phyloP scores from a whole-genome alignment of 2,329 filamentous ascomycete genomes.

The Ascochyta rabiei region DNA sequence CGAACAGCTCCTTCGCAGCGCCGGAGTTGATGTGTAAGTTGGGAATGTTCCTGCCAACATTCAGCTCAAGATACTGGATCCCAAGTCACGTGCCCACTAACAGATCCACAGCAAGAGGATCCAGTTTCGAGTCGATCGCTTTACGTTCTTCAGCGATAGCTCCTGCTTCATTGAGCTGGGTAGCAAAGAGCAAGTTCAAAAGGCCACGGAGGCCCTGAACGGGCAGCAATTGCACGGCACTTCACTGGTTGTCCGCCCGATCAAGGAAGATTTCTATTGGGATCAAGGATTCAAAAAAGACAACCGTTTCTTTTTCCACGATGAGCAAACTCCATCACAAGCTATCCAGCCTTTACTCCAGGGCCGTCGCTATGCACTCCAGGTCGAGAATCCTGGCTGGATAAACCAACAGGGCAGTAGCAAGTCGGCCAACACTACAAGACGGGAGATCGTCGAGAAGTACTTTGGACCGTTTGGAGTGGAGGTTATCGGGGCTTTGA shows the following conservation, averaged over 20 bases:
- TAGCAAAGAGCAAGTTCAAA: conserved; percentile 24
- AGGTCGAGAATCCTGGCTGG: conserved; percentile 30
- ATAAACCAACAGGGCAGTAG: neutral
- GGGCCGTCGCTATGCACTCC: conserved; percentile 26
- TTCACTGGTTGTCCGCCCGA: neutral
- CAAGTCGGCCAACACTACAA: neutral
- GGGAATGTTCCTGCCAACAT: neutral
- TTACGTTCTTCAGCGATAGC: conserved; percentile 21
- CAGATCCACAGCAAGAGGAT: conserved; percentile 21
- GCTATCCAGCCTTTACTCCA: conserved; percentile 25
- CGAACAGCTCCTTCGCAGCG: conserved; percentile 17
- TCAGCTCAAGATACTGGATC: neutral
- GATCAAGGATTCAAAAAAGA: neutral
- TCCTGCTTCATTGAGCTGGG: conserved; percentile 25
- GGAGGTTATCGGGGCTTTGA: conserved; percentile 19
- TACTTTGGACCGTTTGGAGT: conserved; percentile 25
- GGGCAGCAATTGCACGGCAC: neutral
- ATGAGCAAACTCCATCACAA: conserved; percentile 8
- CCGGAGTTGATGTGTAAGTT: conserved; percentile 31
- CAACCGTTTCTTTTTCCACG: conserved; percentile 12
- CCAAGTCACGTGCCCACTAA: conserved; percentile 7
- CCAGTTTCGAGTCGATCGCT: conserved; percentile 27
- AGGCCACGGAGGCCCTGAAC: conserved; percentile 17
- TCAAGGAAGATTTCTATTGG: conserved; percentile 22
- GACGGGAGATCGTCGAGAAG: conserved; percentile 13